A percentile compares a stretch with the other conserved stretches of the same genome.
phyloP scores from a whole-genome alignment of 1,284 basidiomycete genomes.

The Ganoderma multipileum region DNA sequence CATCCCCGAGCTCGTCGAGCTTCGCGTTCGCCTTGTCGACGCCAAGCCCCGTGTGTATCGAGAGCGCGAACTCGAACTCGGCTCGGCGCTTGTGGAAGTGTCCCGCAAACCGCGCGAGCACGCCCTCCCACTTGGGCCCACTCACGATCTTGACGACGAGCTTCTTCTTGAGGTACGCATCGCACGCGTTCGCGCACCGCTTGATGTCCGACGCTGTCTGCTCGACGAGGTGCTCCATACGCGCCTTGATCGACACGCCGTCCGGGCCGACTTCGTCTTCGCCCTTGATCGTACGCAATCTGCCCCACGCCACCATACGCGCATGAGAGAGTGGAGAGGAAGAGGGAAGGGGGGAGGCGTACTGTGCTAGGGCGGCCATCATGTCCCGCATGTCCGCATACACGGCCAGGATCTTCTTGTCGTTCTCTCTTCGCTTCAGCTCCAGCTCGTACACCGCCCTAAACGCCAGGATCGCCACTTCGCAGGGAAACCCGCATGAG shows the following conservation, averaged over 20 bases:
- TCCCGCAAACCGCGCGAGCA: constrained; percentile 41
- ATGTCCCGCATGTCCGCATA: constrained; percentile 31
- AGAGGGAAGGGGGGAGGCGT: constrained; percentile 34
- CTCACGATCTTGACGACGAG: constrained; percentile 46
- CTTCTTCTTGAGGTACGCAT: constrained; percentile 40
- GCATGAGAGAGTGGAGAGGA: background rate
- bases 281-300: constrained; percentile 16
- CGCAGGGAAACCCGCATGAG: too few species aligned
- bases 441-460: constrained; percentile 49
- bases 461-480: constrained; percentile 54
- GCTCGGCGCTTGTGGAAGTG: constrained; percentile 43
- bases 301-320: background rate
- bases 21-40: constrained; percentile 45
- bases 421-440: constrained; percentile 40
- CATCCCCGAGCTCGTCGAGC: constrained; percentile 34
- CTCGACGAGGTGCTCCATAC: constrained; percentile 32
- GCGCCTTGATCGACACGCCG: constrained; percentile 33
- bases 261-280: constrained; percentile 29
- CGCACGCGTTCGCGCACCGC: constrained; percentile 41
- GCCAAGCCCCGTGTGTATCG: constrained; percentile 43
- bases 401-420: constrained; percentile 45
- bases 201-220: constrained; percentile 40
- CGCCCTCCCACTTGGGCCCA: constrained; percentile 45
- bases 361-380: constrained; percentile 36
- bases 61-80: constrained; percentile 43